Percentiles rank a stretch among this genome's conserved stretches.
Evolutionary conservation across 768 basidiomycete genomes (phyloP).

Genomic region (Phanerodontia chrysosporium): DNA sequence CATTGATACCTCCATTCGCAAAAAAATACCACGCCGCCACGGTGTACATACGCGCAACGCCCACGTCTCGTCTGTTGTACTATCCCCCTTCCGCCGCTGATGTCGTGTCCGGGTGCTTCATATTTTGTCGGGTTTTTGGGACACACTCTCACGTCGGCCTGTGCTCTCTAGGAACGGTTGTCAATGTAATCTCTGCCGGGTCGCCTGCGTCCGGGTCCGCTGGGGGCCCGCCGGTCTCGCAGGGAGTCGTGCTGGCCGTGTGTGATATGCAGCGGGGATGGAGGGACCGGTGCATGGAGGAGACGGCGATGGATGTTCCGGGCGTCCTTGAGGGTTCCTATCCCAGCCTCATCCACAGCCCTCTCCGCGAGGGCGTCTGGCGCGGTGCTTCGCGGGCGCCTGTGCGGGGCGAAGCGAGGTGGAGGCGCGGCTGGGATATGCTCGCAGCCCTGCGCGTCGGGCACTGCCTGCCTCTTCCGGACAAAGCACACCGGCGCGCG

Average conservation of each 20-base stretch:
- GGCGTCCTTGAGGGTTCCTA: not conserved
- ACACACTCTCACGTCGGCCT: not conserved
- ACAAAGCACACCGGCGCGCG: not conserved
- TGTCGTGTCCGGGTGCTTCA: not conserved
- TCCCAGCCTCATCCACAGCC: not conserved
- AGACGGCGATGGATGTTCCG: no score
- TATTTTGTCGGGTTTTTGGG: not conserved
- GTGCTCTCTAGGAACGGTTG: conserved; percentile 1
- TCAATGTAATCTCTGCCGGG: not conserved
- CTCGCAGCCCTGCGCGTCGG: not conserved
- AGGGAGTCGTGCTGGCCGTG: no score
- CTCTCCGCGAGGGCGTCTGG: not conserved
- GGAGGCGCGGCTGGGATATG: not conserved
- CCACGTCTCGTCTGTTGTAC: not conserved
- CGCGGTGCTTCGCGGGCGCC: not conserved
- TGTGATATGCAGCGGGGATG: no score
- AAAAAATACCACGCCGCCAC: conserved; percentile 5
- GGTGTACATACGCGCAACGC: not conserved
- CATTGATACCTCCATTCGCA: not conserved
- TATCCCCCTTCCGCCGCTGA: not conserved
- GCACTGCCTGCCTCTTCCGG: not conserved
- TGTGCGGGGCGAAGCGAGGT: not conserved
- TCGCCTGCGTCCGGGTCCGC: not conserved
- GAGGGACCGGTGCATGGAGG: no score
- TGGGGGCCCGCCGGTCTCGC: not conserved